Base-by-base conservation (phyloP, 2,329 filamentous ascomycete genomes). In the Cercospora sp. region DNA sequence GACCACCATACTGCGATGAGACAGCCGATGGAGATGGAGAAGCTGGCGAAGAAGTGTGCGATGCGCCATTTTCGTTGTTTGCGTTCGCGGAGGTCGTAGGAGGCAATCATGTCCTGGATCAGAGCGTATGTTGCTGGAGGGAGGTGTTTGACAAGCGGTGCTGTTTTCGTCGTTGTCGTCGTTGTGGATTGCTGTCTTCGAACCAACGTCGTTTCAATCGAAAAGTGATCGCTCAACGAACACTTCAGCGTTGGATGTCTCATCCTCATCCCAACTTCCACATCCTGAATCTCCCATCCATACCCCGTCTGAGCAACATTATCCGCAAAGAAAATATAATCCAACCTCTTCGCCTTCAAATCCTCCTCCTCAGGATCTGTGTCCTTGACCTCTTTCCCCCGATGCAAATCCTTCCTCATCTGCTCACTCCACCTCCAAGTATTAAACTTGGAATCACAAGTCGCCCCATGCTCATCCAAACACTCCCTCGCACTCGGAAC, bases 191-290 rank as follows among this genome's bases (percentile, higher is more conserved):
- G 26, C 13, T 65, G 26, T n/a, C 57, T 63, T 12, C 86, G 84
- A 4, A 82, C 80, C 9, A 98, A 84, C 0, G 92, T 93, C 5
- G 92, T 89, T 78, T 94, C 91, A 63, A 98, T 91, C 23, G 92
- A 93, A 79, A 97, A 98, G 79, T 98, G 95, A 77, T 99, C 94
- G 74, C 93, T 97, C 28, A 98, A 84, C 1, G 93, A 97, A 81
- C 93, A 97, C 70, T 88, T 86, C 1, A 97, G 84, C 1, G 87
- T 87, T 0, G 93, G 92, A 79, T 97, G 94, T 9, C 92, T 89
- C 77, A 90, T 87, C 20, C 88, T 90, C 88, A 97, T 93, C 68
- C 90, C 90, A 1, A 99, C 91, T 60, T 88, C 86, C 3, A 87
- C 90, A 7, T 86, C 84, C 68, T 88, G 85, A 67, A 97, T 88